Percentiles rank a stretch among this genome's conserved stretches.
Conservation (phyloP, 2,329 filamentous ascomycete genomes). For the Fusarium praegraminearum region DNA sequence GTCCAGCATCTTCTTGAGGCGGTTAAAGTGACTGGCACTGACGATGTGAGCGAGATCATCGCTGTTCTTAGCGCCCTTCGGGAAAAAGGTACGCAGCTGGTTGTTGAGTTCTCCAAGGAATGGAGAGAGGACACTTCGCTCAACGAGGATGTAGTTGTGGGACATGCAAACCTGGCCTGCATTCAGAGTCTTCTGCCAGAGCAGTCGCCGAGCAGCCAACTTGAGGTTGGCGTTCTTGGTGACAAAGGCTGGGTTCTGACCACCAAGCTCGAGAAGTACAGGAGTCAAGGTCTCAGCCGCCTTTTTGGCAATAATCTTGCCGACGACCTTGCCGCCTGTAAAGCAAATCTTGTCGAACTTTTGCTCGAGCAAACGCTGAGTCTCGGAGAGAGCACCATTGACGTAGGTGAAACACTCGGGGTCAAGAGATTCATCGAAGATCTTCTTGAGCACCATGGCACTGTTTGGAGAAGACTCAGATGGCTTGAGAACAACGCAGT, state of each 20-base stretch:
- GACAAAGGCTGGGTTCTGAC: conserved; percentile 90
- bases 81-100: conserved; percentile 82
- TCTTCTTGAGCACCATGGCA: conserved; percentile 82
- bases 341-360: conserved; percentile 99
- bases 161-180: conserved; percentile 92
- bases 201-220: conserved; percentile 83
- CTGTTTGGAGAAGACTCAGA: conserved; percentile 83
- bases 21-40: conserved; percentile 81
- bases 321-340: conserved; percentile 83
- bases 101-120: conserved; percentile 82
- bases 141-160: conserved; percentile 91
- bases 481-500: conserved; percentile 90
- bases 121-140: conserved; percentile 75
- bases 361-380: conserved; percentile 82
- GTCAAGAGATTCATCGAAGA: conserved; percentile 82
- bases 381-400: conserved; percentile 85
- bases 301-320: conserved; percentile 88
- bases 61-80: conserved; percentile 81
- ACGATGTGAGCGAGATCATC: conserved; percentile 84
- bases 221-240: conserved; percentile 84
- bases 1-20: conserved; percentile 93
- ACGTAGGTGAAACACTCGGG: conserved; percentile 79
- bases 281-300: conserved; percentile 91
- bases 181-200: conserved; percentile 91
- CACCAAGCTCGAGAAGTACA: conserved; percentile 89